These are phyloP conservation scores for Paecilomyces formosus DNA, from an alignment of 2,329 filamentous ascomycete species.

Conservation along the genomic window DNA sequence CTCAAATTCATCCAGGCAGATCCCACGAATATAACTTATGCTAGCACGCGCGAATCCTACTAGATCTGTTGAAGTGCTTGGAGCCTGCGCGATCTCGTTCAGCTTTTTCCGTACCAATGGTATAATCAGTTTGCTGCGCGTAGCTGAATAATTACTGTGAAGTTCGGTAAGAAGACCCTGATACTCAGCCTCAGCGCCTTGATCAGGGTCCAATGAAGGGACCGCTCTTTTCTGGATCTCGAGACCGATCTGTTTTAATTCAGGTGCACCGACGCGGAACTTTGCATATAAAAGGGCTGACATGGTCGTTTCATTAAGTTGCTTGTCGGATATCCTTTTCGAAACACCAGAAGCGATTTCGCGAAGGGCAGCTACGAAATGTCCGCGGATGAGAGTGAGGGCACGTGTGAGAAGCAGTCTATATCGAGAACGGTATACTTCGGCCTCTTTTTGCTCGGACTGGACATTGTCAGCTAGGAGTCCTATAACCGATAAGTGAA, in stretches of 20 bases:
- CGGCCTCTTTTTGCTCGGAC: conserved; percentile 78
- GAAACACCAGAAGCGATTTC: conserved; percentile 57
- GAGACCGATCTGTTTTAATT: conserved; percentile 58
- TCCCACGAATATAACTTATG: conserved; percentile 58
- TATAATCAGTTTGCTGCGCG: conserved; percentile 50
- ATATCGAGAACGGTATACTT: conserved; percentile 82
- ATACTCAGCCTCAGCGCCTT: conserved; percentile 55
- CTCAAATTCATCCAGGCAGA: conserved; percentile 61
- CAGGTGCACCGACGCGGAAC: conserved; percentile 58
- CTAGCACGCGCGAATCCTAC: conserved; percentile 57
- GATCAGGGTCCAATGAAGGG: conserved; percentile 51
- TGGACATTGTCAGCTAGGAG: conserved; percentile 23
- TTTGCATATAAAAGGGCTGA: conserved; percentile 65
- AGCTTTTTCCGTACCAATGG: conserved; percentile 57
- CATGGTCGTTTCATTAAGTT: conserved; percentile 64
- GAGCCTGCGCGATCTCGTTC: conserved; percentile 47
- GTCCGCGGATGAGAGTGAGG: conserved; percentile 58
- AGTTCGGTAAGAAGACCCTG: conserved; percentile 59
- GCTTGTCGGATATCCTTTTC: conserved; percentile 57
- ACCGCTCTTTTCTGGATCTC: conserved; percentile 62
- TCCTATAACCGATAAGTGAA: background rate
- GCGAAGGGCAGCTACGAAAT: conserved; percentile 56
- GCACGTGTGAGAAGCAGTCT: conserved; percentile 67
- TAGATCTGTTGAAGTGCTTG: conserved; percentile 56
- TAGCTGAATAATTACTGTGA: conserved; percentile 56